Evolutionary conservation across 2,329 filamentous ascomycete species (phyloP).

Genomic region (Trematosphaeria pertusa): DNA sequence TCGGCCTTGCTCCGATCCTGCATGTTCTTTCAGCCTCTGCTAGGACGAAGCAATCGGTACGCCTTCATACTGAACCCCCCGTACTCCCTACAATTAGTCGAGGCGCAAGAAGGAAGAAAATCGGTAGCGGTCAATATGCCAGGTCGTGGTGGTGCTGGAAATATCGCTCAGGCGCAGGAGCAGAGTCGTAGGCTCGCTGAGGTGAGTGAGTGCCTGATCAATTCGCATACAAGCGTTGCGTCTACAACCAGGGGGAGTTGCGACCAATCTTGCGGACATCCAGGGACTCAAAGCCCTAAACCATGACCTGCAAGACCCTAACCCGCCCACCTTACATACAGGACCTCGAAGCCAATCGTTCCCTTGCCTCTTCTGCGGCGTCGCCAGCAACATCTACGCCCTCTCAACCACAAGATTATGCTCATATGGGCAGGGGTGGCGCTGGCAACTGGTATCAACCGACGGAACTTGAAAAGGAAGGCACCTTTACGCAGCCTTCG

Average conservation of each 20-base stretch:
- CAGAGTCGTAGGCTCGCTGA: conserved; percentile 38
- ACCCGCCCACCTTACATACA: no score
- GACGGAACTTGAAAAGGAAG: conserved; percentile 46
- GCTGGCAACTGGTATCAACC: conserved; percentile 57
- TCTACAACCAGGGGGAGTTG: no score
- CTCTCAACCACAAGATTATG: conserved; percentile 47
- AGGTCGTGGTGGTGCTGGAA: conserved; percentile 56
- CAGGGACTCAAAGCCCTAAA: no score
- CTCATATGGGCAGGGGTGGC: conserved; percentile 54
- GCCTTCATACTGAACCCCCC: no score
- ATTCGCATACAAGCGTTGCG: neutral
- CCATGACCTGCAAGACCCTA: no score
- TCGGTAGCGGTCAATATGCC: conserved; percentile 38
- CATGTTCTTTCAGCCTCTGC: no score
- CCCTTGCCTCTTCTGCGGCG: conserved; percentile 20
- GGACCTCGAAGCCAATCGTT: conserved; percentile 51
- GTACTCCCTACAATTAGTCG: no score
- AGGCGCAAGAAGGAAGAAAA: no score
- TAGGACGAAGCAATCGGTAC: no score
- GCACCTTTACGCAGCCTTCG: conserved; percentile 43
- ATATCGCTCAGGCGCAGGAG: conserved; percentile 48
- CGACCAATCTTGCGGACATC: no score
- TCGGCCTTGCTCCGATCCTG: neutral
- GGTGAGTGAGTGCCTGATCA: conserved; percentile 22
- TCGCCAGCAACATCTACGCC: conserved; percentile 20